Base-by-base conservation (phyloP, 805 yeast genomes). In the Kodamaea neixiangensis region DNA sequence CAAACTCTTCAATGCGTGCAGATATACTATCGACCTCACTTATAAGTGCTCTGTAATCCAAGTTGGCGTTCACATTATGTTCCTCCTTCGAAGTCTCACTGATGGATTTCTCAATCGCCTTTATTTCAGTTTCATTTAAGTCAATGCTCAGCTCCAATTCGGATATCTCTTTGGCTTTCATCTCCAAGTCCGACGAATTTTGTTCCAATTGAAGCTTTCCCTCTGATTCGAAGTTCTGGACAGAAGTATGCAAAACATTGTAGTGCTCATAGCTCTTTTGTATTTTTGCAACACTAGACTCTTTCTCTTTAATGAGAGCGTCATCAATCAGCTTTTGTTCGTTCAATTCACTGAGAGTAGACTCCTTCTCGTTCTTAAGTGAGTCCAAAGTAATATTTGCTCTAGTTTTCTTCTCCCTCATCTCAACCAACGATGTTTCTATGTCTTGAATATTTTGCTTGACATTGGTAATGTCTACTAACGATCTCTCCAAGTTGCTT, bases 11-110 rank as follows among this genome's bases (percentile, higher is more conserved):
- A 4, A 88, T 73, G 14, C 74, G 71, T 0, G 57, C 46, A 9
- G 74, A 75, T 4, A 77, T 64, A 1, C 60, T 59, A 0, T 57
- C 59, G 0, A 80, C 57, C 48, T 82, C 79, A 1, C 44, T 49
- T 15, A 72, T 68, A 22, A 83, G 60, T 5, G 70, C 69, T 10
- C 85, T 65, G 11, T 84, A 70, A 53, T 86, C 89, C 31, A 89
- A 59, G 54, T 87, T 89, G 41, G 85, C 84, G 33, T 80, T 71
- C 7, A 89, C 69, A 50, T 82, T 82, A 25, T 89, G 79, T 57
- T 86, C 44, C 69, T 75, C 46, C 65, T 70, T 48, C 75, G 82
- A 25, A 67, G 66, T 7, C 55, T 50, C 62, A 34, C 64, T 63
- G 3, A 77, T 60, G 1, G 58, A 50, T 38, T 55, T 51, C 10